phyloP scores from a whole-genome alignment of 2,329 filamentous ascomycete genomes.

The Fusarium sp. region DNA sequence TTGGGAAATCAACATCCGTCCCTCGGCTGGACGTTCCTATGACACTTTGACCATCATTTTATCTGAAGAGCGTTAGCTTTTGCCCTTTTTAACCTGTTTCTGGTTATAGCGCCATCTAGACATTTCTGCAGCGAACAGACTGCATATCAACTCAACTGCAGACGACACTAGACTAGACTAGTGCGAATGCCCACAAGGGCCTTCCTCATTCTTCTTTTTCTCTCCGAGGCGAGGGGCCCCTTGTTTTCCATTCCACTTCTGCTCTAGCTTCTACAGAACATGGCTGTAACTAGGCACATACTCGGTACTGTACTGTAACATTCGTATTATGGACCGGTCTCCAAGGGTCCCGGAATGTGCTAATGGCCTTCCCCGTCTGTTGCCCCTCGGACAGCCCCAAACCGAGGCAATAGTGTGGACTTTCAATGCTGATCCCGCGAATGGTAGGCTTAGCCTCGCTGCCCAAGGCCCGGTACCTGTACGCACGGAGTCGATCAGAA shows the following conservation, averaged over 20 bases:
- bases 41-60: neutral
- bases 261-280: neutral
- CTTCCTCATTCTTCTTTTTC: neutral
- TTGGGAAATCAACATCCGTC: slow-evolving; percentile 14
- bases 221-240: neutral
- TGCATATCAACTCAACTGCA: slow-evolving; percentile 6
- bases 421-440: slow-evolving; percentile 9
- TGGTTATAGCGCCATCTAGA: neutral
- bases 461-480: slow-evolving; percentile 19
- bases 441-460: slow-evolving; percentile 8
- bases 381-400: slow-evolving; percentile 4
- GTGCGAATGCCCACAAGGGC: neutral
- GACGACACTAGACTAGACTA: slow-evolving; percentile 14
- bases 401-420: slow-evolving; percentile 10
- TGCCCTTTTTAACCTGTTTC: neutral
- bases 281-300: neutral
- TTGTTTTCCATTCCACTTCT: neutral
- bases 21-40: slow-evolving; percentile 5
- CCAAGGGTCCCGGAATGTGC: neutral
- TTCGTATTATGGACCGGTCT: neutral
- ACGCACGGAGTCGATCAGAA: slow-evolving; percentile 1
- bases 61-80: neutral
- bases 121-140: neutral
- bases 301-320: neutral
- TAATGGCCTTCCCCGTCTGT: slow-evolving; percentile 7